A percentile compares a stretch with the other conserved stretches of the same genome.
Conservation (phyloP, 2,329 filamentous ascomycete genomes). For the Chaetomium globosum region DNA sequence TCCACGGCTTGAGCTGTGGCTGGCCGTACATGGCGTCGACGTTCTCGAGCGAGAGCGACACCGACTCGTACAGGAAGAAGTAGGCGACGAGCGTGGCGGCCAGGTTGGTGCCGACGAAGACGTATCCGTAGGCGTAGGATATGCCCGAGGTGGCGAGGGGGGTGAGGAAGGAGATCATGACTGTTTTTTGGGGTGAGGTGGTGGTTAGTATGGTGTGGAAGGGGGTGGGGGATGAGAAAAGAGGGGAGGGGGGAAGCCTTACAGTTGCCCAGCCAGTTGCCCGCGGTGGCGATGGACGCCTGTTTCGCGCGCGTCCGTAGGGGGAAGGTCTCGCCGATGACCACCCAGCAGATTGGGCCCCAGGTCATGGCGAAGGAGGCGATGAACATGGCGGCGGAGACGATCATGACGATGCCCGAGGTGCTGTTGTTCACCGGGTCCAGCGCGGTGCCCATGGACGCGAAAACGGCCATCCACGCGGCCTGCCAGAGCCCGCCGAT, state of each 20-base stretch:
- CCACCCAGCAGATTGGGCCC: constrained; percentile 71
- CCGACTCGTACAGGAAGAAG: constrained; percentile 66
- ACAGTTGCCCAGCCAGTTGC: constrained; percentile 63
- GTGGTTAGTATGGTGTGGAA: neutral
- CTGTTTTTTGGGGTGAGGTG: constrained; percentile 19
- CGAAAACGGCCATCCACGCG: constrained; percentile 66
- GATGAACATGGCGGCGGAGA: constrained; percentile 74
- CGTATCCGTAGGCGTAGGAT: constrained; percentile 64
- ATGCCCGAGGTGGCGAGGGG: constrained; percentile 66
- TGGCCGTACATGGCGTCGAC: constrained; percentile 67
- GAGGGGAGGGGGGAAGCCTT: constrained; percentile 25
- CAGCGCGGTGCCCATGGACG: constrained; percentile 53
- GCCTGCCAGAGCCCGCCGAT: constrained; percentile 69
- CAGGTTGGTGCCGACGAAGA: constrained; percentile 66
- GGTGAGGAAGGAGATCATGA: constrained; percentile 62
- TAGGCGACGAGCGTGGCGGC: constrained; percentile 61
- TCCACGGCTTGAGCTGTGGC: constrained; percentile 57
- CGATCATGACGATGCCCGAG: constrained; percentile 69
- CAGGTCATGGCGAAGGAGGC: constrained; percentile 69
- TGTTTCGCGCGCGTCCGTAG: constrained; percentile 58
- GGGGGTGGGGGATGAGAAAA: no score
- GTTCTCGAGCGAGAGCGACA: constrained; percentile 61
- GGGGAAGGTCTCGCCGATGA: constrained; percentile 68
- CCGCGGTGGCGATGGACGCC: constrained; percentile 56
- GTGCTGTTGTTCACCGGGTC: constrained; percentile 48